A percentile compares a stretch with the other conserved stretches of the same genome.
Conservation (phyloP, 2,329 filamentous ascomycete species). For the Talaromyces sp. region DNA sequence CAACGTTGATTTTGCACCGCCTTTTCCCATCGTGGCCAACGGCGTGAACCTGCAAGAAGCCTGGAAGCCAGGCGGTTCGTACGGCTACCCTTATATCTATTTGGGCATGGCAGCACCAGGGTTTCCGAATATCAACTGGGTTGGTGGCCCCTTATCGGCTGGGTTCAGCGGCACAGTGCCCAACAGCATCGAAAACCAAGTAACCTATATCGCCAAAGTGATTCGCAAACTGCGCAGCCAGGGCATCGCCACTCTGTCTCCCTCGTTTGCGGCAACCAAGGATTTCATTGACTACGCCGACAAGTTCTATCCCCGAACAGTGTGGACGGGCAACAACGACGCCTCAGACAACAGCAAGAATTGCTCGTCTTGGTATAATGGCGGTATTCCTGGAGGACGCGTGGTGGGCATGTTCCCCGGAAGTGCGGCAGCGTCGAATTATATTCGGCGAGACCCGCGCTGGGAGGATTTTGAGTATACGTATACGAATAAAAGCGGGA, state of each 20-base stretch:
- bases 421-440: constrained; percentile 58
- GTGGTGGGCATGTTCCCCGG: constrained; percentile 69
- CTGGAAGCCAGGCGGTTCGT: constrained; percentile 53
- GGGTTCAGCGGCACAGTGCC: constrained; percentile 63
- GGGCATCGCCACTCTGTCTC: constrained; percentile 59
- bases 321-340: constrained; percentile 32
- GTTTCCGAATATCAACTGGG: constrained; percentile 63
- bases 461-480: constrained; percentile 58
- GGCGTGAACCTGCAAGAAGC: constrained; percentile 50
- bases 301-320: constrained; percentile 47
- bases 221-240: constrained; percentile 63
- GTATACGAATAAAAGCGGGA: constrained; percentile 39
- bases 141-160: constrained; percentile 57
- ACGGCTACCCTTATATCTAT: constrained; percentile 64
- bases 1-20: constrained; percentile 54
- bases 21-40: constrained; percentile 55
- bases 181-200: constrained; percentile 60
- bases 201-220: constrained; percentile 61
- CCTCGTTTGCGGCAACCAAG: constrained; percentile 55
- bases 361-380: constrained; percentile 70
- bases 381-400: constrained; percentile 55
- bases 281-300: constrained; percentile 47
- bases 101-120: constrained; percentile 58
- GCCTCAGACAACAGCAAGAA: constrained; percentile 46
- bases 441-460: constrained; percentile 51